Percentiles rank a stretch among this genome's conserved stretches.
phyloP scores from a whole-genome alignment of 768 basidiomycete genomes.

The Pleurotus giganteus region DNA sequence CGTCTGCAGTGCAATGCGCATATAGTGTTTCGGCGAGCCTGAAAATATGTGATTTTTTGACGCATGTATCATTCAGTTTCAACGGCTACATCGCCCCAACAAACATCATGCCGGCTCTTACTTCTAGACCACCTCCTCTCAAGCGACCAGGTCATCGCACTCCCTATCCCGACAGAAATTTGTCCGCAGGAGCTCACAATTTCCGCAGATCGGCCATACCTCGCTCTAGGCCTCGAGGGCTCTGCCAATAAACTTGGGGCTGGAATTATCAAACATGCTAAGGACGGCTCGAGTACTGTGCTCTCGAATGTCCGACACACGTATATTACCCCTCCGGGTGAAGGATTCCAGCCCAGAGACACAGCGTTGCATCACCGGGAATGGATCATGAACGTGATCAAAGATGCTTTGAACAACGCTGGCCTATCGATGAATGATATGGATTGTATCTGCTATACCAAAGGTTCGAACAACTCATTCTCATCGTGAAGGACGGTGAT shows the following conservation, averaged over 20 bases:
- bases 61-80: too few species aligned
- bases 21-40: not conserved
- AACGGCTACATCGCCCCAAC: too few species aligned
- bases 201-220: conserved; percentile 49
- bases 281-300: conserved; percentile 70
- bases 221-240: conserved; percentile 96
- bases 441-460: conserved; percentile 96
- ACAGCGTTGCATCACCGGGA: conserved; percentile 95
- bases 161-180: not conserved
- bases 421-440: conserved; percentile 70
- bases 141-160: conserved; percentile 33
- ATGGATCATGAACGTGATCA: conserved; percentile 84
- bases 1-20: too few species aligned
- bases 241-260: conserved; percentile 98
- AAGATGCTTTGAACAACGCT: conserved; percentile 70
- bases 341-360: conserved; percentile 95
- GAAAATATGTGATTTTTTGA: too few species aligned
- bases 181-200: not conserved
- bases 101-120: conserved; percentile 27
- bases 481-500: not conserved
- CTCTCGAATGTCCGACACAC: conserved; percentile 95
- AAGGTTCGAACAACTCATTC: conserved; percentile 54
- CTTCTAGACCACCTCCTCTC: conserved; percentile 27
- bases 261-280: conserved; percentile 83
- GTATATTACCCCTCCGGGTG: conserved; percentile 98